Base-by-base conservation (phyloP, 2,329 filamentous ascomycete genomes). In the Mycosphaerella arachidis region DNA sequence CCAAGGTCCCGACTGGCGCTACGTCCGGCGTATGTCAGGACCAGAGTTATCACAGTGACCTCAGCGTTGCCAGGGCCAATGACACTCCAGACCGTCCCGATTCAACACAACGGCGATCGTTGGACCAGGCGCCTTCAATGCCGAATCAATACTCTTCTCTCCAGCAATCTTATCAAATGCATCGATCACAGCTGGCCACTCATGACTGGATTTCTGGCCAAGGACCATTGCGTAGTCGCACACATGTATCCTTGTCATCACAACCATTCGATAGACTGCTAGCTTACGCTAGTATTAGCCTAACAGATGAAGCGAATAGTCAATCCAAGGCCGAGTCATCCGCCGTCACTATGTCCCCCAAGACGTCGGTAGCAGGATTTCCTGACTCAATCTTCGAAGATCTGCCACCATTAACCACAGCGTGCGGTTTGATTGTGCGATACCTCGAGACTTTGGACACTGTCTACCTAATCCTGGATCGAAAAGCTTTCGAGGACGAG, bases 371-470 rank as follows among this genome's bases (percentile, higher is more conserved):
- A 45, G 24, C 33, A 24, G n/a, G 16, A 29, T 29, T 24, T 8
- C 46, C 53, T 4, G 37, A 53, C 20, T 52, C 54, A 10, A 46
- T 63, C 31, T 61, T 55, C 35, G 56, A 53, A 31, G 53, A 63
- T 18, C 16, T 60, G n/a, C 35, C 48, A 16, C 58, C 53, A 13
- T 4, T 60, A 9, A 35, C 48, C 12, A 52, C 45, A 24, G 60
- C 48, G 33, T 35, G 33, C 20, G 62, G 57, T 29, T 46, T 63
- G 27, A 48, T 59, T n/a, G 33, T 46, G 24, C 33, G 59, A 30
- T 63, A 61, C 46, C 61, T 61, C 29, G 51, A 61, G 1, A 61
- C 62, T 40, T 63, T 57, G 48, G 40, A 61, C 37, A 61, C 56
- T 1, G 48, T 61, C 7, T 57, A 57, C 18, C 48, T 48, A 3